Evolutionary conservation across 2,329 filamentous ascomycete species (phyloP).

Genomic region (Pezicula neosporulosa): DNA sequence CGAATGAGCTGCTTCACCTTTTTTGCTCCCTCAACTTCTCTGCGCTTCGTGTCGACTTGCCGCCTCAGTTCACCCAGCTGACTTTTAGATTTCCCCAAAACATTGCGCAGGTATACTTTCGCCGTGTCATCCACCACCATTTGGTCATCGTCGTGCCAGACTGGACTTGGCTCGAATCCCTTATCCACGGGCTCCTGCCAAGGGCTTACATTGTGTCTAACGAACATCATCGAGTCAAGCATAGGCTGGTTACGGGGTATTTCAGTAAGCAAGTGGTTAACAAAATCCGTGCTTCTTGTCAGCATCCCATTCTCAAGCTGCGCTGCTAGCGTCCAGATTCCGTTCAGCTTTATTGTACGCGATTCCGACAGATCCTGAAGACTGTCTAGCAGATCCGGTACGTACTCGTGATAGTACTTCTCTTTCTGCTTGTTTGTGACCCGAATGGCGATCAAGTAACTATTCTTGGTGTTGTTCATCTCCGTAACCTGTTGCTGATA

Average conservation of each 20-base stretch:
- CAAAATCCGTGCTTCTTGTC: constrained; percentile 65
- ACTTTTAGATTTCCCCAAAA: constrained; percentile 85
- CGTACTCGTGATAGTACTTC: constrained; percentile 94
- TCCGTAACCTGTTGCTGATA: constrained; percentile 91
- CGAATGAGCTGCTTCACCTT: constrained; percentile 71
- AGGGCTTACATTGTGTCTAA: constrained; percentile 79
- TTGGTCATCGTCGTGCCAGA: constrained; percentile 90
- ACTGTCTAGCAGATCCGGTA: constrained; percentile 90
- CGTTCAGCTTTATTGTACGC: constrained; percentile 77
- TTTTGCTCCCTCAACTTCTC: constrained; percentile 79
- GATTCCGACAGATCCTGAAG: constrained; percentile 93
- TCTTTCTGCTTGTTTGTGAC: constrained; percentile 98
- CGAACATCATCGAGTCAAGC: constrained; percentile 97
- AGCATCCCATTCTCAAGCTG: constrained; percentile 78
- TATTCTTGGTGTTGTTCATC: constrained; percentile 98
- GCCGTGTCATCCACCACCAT: constrained; percentile 86
- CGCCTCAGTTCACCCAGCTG: constrained; percentile 76
- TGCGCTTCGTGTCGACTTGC: constrained; percentile 80
- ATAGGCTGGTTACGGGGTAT: constrained; percentile 84
- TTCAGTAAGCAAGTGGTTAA: constrained; percentile 72
- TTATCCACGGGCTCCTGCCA: constrained; percentile 86
- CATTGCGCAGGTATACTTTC: constrained; percentile 87
- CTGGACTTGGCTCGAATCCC: constrained; percentile 86
- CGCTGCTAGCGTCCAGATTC: constrained; percentile 78
- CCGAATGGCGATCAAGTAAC: constrained; percentile 94